phyloP scores from a whole-genome alignment of 176 grass and related monocot genomes.

The Bolboschoenus planiculmis region DNA sequence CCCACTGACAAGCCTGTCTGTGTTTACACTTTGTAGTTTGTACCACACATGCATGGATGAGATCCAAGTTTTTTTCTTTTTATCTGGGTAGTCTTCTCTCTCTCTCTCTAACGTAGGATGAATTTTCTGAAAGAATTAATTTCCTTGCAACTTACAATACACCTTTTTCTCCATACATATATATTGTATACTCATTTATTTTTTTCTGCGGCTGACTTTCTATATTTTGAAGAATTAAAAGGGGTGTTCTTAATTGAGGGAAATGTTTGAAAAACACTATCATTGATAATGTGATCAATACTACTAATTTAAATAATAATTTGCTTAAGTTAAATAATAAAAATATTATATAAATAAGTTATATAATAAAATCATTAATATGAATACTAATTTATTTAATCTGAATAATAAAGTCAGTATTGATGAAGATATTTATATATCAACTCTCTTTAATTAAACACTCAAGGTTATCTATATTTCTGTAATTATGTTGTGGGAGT shows the following conservation, averaged over 20 bases:
- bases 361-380: too few relatives aligned
- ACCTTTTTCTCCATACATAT: background rate
- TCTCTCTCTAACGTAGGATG: background rate
- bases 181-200: too few relatives aligned
- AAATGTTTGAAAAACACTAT: too few relatives aligned
- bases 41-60: too few relatives aligned
- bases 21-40: conserved; percentile 9
- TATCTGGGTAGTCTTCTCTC: background rate
- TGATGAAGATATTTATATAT: too few relatives aligned
- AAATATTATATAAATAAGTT: too few relatives aligned
- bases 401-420: too few relatives aligned
- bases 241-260: too few relatives aligned
- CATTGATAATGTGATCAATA: too few relatives aligned
- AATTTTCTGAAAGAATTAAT: background rate
- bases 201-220: background rate
- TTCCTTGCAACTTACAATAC: background rate
- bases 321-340: too few relatives aligned
- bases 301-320: too few relatives aligned
- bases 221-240: background rate
- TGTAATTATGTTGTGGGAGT: background rate
- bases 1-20: background rate
- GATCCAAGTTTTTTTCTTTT: background rate
- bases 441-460: background rate
- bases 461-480: background rate
- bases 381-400: too few relatives aligned